Conservation (phyloP, 108 stramenopile genomes). For the Pseudonitzschia multiseries region DNA sequence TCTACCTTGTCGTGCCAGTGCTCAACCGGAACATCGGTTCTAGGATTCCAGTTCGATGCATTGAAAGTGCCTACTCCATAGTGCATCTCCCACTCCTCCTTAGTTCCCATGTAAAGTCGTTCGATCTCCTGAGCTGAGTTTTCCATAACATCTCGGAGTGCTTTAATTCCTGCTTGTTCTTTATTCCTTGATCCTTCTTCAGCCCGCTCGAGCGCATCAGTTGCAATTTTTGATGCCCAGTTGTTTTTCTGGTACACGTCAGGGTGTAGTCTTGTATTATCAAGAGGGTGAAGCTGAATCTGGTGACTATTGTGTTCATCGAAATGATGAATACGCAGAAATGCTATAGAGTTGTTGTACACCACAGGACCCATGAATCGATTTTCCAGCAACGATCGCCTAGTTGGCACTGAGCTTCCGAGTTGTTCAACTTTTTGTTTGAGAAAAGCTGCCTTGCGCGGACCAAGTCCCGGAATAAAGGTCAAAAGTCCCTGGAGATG, state of each 20-base stretch:
- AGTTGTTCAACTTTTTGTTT: slow-evolving; percentile 73
- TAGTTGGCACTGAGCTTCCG: slow-evolving; percentile 62
- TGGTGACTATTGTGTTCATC: slow-evolving; percentile 24
- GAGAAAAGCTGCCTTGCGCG: slow-evolving; percentile 87
- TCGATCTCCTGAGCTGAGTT: slow-evolving; percentile 76
- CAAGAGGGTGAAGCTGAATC: slow-evolving; percentile 73
- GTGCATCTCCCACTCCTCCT: slow-evolving; percentile 76
- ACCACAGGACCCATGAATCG: slow-evolving; percentile 80
- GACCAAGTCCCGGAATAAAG: slow-evolving; percentile 94
- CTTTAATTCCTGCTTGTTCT: slow-evolving; percentile 56
- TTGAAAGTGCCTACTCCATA: slow-evolving; percentile 71
- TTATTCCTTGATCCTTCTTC: slow-evolving; percentile 49
- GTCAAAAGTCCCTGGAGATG: slow-evolving; percentile 77
- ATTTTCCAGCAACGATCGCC: slow-evolving; percentile 66
- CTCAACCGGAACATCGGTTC: slow-evolving; percentile 68
- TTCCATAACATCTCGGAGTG: slow-evolving; percentile 80
- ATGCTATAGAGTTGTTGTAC: slow-evolving; percentile 90
- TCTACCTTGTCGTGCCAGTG: slow-evolving; percentile 85
- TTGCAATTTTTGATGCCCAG: slow-evolving; percentile 86
- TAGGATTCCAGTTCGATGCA: slow-evolving; percentile 76
- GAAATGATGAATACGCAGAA: slow-evolving; percentile 75
- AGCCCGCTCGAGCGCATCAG: slow-evolving; percentile 79
- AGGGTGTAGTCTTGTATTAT: slow-evolving; percentile 89
- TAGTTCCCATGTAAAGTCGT: slow-evolving; percentile 71
- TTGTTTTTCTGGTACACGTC: slow-evolving; percentile 79